phyloP scores from a whole-genome alignment of 73 alveolate genomes.

The Paramecium sonneborni region DNA sequence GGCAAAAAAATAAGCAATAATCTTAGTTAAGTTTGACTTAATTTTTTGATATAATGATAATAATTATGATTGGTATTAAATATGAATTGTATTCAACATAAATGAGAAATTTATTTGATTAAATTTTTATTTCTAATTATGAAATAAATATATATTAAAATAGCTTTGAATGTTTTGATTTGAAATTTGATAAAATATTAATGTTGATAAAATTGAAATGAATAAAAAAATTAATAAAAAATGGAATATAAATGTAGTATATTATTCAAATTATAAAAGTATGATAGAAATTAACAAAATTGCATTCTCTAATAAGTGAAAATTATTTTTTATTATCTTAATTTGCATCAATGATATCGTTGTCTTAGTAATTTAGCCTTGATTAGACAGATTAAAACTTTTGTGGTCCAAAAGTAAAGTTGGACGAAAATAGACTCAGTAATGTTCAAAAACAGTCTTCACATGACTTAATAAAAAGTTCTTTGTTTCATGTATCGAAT shows the following conservation, averaged over 20 bases:
- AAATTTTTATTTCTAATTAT: no score
- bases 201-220: background rate
- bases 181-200: background rate
- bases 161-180: no score
- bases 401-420: conserved; percentile 9
- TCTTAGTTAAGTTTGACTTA: background rate
- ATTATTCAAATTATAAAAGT: background rate
- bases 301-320: background rate
- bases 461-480: background rate
- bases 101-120: no score
- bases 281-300: background rate
- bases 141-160: no score
- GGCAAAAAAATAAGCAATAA: background rate
- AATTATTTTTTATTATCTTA: background rate
- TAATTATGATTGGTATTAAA: no score
- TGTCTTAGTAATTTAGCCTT: background rate
- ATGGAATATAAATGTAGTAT: background rate
- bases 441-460: background rate
- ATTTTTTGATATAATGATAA: no score
- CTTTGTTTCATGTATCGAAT: background rate
- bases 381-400: background rate
- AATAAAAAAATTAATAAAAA: background rate
- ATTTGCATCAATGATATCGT: background rate
- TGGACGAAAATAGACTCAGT: background rate
- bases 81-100: background rate